A percentile compares a stretch with the other conserved stretches of the same genome.
These are phyloP conservation scores for Jimgerdemannia lactiflua DNA, from an alignment of 192 early-diverging fungal genomes.

Conservation along the genomic window DNA sequence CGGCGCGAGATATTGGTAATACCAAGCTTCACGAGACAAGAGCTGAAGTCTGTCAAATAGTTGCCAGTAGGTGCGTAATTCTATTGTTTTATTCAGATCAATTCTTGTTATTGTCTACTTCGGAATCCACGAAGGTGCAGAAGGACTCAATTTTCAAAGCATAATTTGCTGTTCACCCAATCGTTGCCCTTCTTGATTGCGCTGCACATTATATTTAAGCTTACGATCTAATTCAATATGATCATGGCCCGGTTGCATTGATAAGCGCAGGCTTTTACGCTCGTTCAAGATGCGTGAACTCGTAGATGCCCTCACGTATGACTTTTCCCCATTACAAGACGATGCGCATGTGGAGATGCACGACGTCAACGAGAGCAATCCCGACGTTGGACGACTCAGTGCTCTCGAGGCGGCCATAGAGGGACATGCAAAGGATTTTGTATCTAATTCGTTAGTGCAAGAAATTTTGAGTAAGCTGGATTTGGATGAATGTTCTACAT, in stretches of 20 bases:
- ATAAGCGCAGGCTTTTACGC: slow-evolving; percentile 23
- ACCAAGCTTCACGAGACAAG: slow-evolving; percentile 12
- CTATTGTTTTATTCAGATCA: no score
- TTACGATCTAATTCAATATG: no score
- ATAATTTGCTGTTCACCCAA: neutral
- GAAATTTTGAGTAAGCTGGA: slow-evolving; percentile 32
- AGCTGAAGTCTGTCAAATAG: slow-evolving; percentile 40
- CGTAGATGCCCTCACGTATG: slow-evolving; percentile 35
- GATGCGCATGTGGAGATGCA: neutral
- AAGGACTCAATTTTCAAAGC: no score
- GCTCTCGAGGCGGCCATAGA: slow-evolving; percentile 39
- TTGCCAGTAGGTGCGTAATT: slow-evolving; percentile 35
- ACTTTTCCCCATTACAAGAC: slow-evolving; percentile 30
- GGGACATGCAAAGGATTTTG: slow-evolving; percentile 35
- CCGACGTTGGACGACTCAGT: slow-evolving; percentile 6
- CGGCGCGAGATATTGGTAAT: slow-evolving; percentile 4
- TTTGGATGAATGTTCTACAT: no score
- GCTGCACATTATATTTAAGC: no score
- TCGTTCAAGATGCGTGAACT: slow-evolving; percentile 30
- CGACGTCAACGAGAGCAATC: slow-evolving; percentile 2
- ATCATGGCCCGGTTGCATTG: neutral
- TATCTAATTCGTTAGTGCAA: slow-evolving; percentile 35
- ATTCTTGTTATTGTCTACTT: no score
- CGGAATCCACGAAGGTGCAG: no score
- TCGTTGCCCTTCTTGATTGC: no score